phyloP scores from a whole-genome alignment of 192 early-diverging fungal genomes.

The Chytriomyces sp. region DNA sequence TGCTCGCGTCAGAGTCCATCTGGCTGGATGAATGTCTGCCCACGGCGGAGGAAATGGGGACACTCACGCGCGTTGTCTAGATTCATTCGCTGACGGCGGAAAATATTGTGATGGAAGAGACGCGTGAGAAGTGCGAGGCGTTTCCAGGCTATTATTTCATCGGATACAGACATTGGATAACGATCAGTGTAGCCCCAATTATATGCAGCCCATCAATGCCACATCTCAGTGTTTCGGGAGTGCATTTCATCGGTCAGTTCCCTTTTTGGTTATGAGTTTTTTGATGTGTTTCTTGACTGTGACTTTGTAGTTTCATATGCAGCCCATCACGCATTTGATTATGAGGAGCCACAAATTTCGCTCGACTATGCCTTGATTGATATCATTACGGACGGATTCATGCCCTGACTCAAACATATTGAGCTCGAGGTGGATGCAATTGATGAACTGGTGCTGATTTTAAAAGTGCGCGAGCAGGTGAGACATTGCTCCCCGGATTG shows the following conservation, averaged over 20 bases:
- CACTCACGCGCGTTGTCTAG: conserved; percentile 55
- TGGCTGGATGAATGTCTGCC: conserved; percentile 54
- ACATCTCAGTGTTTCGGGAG: conserved; percentile 53
- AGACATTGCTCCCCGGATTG: conserved; percentile 1
- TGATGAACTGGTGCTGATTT: conserved; percentile 88
- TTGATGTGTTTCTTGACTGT: too few relatives aligned
- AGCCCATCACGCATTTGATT: conserved; percentile 73
- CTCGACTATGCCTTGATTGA: conserved; percentile 94
- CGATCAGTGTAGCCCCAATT: conserved; percentile 31
- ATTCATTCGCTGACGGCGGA: conserved; percentile 89
- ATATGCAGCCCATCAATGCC: conserved; percentile 57
- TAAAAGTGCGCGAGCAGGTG: conserved; percentile 76
- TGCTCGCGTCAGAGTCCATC: conserved; percentile 37
- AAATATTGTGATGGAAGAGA: conserved; percentile 82
- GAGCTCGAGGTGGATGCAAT: conserved; percentile 94
- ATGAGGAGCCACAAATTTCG: conserved; percentile 93
- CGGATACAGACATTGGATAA: conserved; percentile 64
- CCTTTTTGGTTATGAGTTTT: neutral
- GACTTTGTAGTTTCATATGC: conserved; percentile 84
- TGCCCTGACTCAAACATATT: conserved; percentile 79
- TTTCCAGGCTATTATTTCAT: conserved; percentile 92
- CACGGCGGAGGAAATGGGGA: conserved; percentile 41
- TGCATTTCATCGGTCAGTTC: conserved; percentile 54
- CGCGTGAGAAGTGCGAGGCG: conserved; percentile 90
- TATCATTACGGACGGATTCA: conserved; percentile 89